Evolutionary conservation across 1,139 yeast species (phyloP), one percentile per base, ranked within the genome.

Genomic region (Candida labiduridarum): DNA sequence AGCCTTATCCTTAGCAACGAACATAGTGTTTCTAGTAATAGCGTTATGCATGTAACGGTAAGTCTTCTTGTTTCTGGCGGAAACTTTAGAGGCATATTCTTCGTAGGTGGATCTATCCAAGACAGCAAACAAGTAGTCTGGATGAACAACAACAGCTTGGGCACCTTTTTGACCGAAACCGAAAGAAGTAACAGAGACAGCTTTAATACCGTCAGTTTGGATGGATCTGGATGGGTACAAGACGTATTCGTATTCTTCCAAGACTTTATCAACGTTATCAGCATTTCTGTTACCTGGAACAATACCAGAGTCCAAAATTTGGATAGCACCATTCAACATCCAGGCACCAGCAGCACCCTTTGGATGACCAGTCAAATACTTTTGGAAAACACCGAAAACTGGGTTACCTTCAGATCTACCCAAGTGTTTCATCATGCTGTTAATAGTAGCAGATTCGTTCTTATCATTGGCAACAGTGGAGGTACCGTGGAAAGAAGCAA

Each of bases 271-370:
- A 64, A 94, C 84, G 69, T 95, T 94, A 74, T 94, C 99, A 53
- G 99, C 99, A 67, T 95, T 95, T 74, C 97, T 85, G 82, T 94
- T 94, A 73, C 99, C 99, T 60, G 99, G 99, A 63, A 94, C 96
- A 64, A 92, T 68, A 74, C 99, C 99, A 64, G 89, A 72, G 76
- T 89, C 87, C 70, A 94, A 80, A 60, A 92, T 87, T 79, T 94
- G 99, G 61, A 94, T 79, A 55, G 92, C 97, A 75, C 99, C 99
- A 73, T 94, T 95, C 82, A 94, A 79, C 99, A 95, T 94, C 99
- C 99, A 94, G 56, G 99, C 98, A 82, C 98, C 99, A 52, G 99
- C 99, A 62, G 99, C 99, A 83, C 99, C 99, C 87, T 94, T 94
- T 66, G 99, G 99, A 79, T 94, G 99, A 76, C 99, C 99, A 64